Evolutionary conservation across 2,329 filamentous ascomycete species (phyloP), one percentile per base, ranked within the genome.

Genomic region (Penicillium janthinellum): DNA sequence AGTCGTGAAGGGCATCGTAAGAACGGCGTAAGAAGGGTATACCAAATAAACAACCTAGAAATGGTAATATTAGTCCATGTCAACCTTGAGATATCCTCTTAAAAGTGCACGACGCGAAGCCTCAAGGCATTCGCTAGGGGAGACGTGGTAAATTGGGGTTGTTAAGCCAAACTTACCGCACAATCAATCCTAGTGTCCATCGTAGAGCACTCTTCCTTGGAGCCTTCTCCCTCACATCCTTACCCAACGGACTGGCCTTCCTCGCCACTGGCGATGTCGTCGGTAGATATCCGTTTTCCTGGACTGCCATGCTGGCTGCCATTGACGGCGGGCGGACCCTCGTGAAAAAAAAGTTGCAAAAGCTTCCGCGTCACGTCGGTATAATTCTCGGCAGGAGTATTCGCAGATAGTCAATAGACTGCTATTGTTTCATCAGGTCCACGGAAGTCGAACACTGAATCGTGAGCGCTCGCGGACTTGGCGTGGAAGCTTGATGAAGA

Each of bases 1-100:
- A 88, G 78, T 8, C 85, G 86, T 3, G 87, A 81, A 12, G 94
- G 94, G 75, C 94, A 99, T 62, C 89, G 86, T 74, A 99, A 90
- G 60, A 94, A 78, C 57, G 95, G 80, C 25, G 90, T 95, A 62
- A 92, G 76, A 64, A 98, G 87, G 38, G 88, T 84, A 74, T 95
- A 96, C 94, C 94, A 99, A 20, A 91, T 89, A 59, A 88, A 76
- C 47, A 97, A 76, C 70, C 94, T 94, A 28, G 62, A 50, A 41
- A 39, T 49, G 48, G 56, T 54, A 14, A 58, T 58, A 39, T 67
- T 58, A 66, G 39, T 41, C 41, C 11, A 3, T 10, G 12, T 5
- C 7, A 42, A 14, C 15, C 12, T 14, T n/a, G 12, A 20, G n/a
- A 1, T 20, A 28, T 5, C 14, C 3, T 14, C 12, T n/a, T 12